These are phyloP conservation scores for Zygoascus biomembranicola DNA, from an alignment of 805 yeast genomes.

Conservation along the genomic window DNA sequence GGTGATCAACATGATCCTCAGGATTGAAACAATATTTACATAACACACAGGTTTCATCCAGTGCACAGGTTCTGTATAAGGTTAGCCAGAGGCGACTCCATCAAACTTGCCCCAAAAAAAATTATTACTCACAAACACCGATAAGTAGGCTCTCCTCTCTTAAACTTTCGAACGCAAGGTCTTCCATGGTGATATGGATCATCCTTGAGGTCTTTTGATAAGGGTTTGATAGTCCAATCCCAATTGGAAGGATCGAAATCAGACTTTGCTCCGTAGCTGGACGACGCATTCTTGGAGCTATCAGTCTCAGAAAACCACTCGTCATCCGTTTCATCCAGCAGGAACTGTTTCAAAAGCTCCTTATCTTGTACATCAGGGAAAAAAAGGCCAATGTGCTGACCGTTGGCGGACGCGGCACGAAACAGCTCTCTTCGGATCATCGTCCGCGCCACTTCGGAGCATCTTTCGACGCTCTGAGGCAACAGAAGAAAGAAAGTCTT, in stretches of 20 bases:
- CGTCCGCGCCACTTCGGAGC: conserved; percentile 17
- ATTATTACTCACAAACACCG: conserved; percentile 44
- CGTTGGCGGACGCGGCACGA: conserved; percentile 35
- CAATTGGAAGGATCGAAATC: neutral
- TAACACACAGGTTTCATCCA: conserved; percentile 76
- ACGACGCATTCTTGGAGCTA: neutral
- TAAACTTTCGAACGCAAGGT: conserved; percentile 67
- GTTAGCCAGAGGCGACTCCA: conserved; percentile 22
- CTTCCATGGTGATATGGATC: conserved; percentile 46
- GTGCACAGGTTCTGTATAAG: conserved; percentile 46
- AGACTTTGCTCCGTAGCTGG: neutral
- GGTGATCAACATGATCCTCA: conserved; percentile 64
- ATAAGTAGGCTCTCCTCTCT: conserved; percentile 74
- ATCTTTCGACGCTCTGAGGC: conserved; percentile 24
- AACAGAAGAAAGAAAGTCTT: conserved; percentile 21
- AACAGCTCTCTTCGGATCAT: conserved; percentile 36
- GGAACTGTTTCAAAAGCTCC: neutral
- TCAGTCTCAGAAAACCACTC: neutral
- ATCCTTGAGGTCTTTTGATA: conserved; percentile 7
- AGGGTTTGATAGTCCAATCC: neutral
- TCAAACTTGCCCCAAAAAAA: neutral
- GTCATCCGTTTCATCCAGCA: neutral
- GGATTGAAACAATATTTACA: conserved; percentile 71
- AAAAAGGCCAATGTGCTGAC: conserved; percentile 32
- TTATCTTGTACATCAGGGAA: conserved; percentile 26